Conservation (phyloP, 2,329 filamentous ascomycete species). For the Ascocoryne sarcoides region DNA sequence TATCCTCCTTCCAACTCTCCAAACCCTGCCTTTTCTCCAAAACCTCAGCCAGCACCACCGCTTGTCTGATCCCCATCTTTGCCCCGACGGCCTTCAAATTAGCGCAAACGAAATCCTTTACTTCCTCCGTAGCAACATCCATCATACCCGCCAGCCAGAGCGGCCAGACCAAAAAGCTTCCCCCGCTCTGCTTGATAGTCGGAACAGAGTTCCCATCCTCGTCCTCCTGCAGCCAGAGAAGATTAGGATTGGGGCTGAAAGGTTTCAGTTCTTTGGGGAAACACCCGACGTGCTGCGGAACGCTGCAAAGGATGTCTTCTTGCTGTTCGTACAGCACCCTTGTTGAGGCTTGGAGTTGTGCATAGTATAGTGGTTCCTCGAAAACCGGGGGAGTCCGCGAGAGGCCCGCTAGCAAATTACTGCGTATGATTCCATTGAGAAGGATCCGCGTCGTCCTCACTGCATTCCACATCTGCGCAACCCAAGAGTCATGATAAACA, state of each 20-base stretch:
- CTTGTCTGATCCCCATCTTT: conserved; percentile 21
- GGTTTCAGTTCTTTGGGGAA: too few relatives aligned
- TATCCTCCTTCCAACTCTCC: conserved; percentile 10
- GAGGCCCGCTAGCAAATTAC: conserved; percentile 13
- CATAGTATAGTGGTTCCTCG: conserved; percentile 11
- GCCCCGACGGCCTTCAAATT: conserved; percentile 18
- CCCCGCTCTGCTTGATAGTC: background rate
- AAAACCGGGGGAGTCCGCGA: conserved; percentile 12
- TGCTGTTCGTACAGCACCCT: conserved; percentile 13
- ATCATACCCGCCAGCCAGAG: conserved; percentile 20
- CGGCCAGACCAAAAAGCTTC: conserved; percentile 23
- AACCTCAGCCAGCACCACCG: conserved; percentile 14
- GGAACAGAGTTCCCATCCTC: conserved; percentile 4
- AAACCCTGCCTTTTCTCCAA: conserved; percentile 5
- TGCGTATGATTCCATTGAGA: conserved; percentile 16
- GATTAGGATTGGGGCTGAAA: background rate
- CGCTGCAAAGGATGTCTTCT: conserved; percentile 18
- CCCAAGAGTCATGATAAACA: conserved; percentile 21
- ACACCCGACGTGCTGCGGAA: conserved; percentile 19
- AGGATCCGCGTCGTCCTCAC: conserved; percentile 16
- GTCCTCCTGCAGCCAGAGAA: background rate
- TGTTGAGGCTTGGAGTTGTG: conserved; percentile 19
- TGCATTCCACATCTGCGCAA: conserved; percentile 22
- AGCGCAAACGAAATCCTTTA: conserved; percentile 14
- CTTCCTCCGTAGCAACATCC: conserved; percentile 8